Conservation (phyloP, 2,329 filamentous ascomycete species). For the Fusarium tanahbumbuense region DNA sequence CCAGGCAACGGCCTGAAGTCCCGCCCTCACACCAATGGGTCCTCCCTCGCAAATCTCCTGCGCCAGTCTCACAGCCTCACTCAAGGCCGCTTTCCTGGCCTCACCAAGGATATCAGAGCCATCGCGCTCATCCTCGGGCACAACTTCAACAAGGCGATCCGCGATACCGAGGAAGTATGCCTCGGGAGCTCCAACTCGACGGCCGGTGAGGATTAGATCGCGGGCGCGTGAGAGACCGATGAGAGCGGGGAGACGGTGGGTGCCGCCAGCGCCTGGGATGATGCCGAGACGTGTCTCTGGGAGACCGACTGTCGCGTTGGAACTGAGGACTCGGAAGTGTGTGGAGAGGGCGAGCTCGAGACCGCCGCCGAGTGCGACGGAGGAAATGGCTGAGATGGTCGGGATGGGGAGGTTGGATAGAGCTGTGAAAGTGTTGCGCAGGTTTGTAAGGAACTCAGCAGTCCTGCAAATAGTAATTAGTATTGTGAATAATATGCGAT, state of each 20-base stretch:
- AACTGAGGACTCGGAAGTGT: conserved; percentile 87
- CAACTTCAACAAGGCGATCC: conserved; percentile 87
- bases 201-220: conserved; percentile 89
- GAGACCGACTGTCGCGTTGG: conserved; percentile 80
- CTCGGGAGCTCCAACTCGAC: conserved; percentile 84
- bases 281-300: conserved; percentile 95
- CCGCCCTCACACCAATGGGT: conserved; percentile 83
- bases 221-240: conserved; percentile 85
- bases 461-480: conserved; percentile 66
- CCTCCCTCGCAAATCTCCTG: conserved; percentile 90
- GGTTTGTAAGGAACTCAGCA: conserved; percentile 77
- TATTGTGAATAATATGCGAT: neutral
- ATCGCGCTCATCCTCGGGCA: conserved; percentile 64
- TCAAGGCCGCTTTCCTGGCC: conserved; percentile 75
- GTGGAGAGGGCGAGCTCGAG: conserved; percentile 93
- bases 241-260: conserved; percentile 83
- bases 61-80: conserved; percentile 82
- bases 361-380: conserved; percentile 89
- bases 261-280: conserved; percentile 93
- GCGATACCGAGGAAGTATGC: conserved; percentile 92
- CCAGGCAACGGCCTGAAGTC: conserved; percentile 80
- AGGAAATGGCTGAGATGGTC: conserved; percentile 88
- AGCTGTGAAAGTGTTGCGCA: conserved; percentile 79
- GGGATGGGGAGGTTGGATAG: conserved; percentile 85
- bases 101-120: conserved; percentile 60